Base-by-base conservation (phyloP, 305 asterid genomes). In the Solanum aculeatissimum region DNA sequence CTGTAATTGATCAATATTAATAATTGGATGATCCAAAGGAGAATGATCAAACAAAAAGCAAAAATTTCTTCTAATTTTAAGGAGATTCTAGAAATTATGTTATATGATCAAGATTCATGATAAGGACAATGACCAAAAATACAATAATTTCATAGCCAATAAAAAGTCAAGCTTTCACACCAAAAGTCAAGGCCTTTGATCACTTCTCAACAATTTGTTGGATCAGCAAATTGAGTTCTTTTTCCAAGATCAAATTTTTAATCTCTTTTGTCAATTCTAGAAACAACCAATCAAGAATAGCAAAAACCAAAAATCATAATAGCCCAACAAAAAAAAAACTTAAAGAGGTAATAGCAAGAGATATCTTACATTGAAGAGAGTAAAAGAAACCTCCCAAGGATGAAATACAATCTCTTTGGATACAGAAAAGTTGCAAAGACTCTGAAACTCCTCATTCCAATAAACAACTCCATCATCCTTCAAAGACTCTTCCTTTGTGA, bases 321-420 rank as follows among this genome's bases (percentile, higher is more conserved):
- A 35, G 7, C 27, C 70, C 27, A 35, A 35, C 4, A 80, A 13
- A 75, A 7, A 1, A 53, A 51, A 85, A 71, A 78, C 68, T 53
- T 54, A 72, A 47, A 66, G 16, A 57, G 43, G 29, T 54, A 74
- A 71, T 21, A 75, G 38, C 27, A 87, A 16, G 14, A 6, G 71
- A 85, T 47, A 75, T 85, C 95, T 93, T 85, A 94, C 98, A 86
- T 88, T 89, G 85, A 91, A 85, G 54, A 93, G 66, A 23, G 92
- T 83, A 62, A 94, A 91, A 5, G 86, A 86, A 84, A 94, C 89
- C 80, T 92, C 91, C 97, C 97, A 94, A 25, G 98, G 96, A 84
- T 82, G 89, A 89, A 91, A 90, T 1, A 68, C 82, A 6, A 83
- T 92, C 10, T 91, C 93, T 54, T 90, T 91, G 68, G 83, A 87